A percentile compares a stretch with the other conserved stretches of the same genome.
These are phyloP conservation scores for Hydnum rufescens DNA, from an alignment of 768 basidiomycete genomes.

Conservation along the genomic window DNA sequence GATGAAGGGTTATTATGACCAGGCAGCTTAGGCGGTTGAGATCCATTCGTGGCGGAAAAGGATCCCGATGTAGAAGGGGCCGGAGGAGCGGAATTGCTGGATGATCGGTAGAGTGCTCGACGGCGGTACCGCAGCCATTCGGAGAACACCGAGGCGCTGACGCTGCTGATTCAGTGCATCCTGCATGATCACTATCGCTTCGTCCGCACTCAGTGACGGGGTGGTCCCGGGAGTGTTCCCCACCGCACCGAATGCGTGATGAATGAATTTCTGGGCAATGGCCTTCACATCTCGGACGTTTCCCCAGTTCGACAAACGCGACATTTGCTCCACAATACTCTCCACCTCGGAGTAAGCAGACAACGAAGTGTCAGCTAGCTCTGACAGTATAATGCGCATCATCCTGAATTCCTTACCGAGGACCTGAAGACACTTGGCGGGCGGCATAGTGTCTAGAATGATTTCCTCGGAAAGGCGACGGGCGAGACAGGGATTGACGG, in stretches of 20 bases:
- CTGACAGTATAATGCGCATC: slow-evolving; percentile 22
- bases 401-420: slow-evolving; percentile 27
- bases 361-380: slow-evolving; percentile 15
- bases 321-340: not conserved
- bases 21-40: no score
- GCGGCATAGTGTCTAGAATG: slow-evolving; percentile 30
- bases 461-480: slow-evolving; percentile 50
- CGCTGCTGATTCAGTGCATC: slow-evolving; percentile 13
- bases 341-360: slow-evolving; percentile 23
- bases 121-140: no score
- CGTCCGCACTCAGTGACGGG: slow-evolving; percentile 13
- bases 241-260: no score
- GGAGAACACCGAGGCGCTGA: no score
- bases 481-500: slow-evolving; percentile 39
- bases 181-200: slow-evolving; percentile 17
- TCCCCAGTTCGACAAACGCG: slow-evolving; percentile 38
- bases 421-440: slow-evolving; percentile 30
- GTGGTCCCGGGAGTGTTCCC: slow-evolving; percentile 8
- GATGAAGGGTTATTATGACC: no score
- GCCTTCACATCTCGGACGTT: slow-evolving; percentile 47
- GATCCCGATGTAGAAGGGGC: no score
- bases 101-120: no score
- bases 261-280: slow-evolving; percentile 30
- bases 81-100: no score
- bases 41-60: no score